Base-by-base conservation (phyloP, 228 moss, liverwort and hornwort species). In the Sphagnum magellanicum region DNA sequence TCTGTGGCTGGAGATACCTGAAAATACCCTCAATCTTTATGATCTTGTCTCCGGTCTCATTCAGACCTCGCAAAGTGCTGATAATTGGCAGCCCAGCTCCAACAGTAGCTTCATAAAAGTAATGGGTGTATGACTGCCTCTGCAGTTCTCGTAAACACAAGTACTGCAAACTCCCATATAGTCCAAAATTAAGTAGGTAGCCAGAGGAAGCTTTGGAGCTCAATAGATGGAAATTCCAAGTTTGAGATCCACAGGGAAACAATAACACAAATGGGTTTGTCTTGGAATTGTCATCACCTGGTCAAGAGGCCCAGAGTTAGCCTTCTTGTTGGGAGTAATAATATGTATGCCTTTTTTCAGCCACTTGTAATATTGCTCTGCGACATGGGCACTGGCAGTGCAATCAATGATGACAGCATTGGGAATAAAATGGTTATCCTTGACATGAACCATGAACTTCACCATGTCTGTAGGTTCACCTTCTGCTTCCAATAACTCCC, bases 11-110 rank as follows among this genome's bases (percentile, higher is more conserved):
- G 32, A 32, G 32, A 78, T 61, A 90, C 92, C 90, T 94, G 79
- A 98, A 94, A 72, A 94, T 86, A 53, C 92, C 98, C 80, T 94
- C 92, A 68, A 94, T 87, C 67, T 81, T 84, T 68, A 83, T 66
- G 72, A 98, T 89, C 74, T 88, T 92, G 80, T 98, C 98, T 65
- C 94, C 94, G 72, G 98, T 94, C 81, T 94, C 94, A 63, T 90
- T 67, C 50, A 94, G 84, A 62, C 92, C 87, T 61, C 90, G 84
- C 67, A 93, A 55, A 50, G 98, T 94, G 69, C 89, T 92, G 75
- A 98, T 92, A 50, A 98, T 88, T 51, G 92, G 98, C 49, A 98
- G 74, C 60, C 98, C 92, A 6, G 94, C 98, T 64, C 98, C 91
- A 51, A 98, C 98, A 60, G 98, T 92, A 63, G 93, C 93, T 71